Base-by-base conservation (phyloP, 106 monocot genomes). In the Triglochin maritima region DNA sequence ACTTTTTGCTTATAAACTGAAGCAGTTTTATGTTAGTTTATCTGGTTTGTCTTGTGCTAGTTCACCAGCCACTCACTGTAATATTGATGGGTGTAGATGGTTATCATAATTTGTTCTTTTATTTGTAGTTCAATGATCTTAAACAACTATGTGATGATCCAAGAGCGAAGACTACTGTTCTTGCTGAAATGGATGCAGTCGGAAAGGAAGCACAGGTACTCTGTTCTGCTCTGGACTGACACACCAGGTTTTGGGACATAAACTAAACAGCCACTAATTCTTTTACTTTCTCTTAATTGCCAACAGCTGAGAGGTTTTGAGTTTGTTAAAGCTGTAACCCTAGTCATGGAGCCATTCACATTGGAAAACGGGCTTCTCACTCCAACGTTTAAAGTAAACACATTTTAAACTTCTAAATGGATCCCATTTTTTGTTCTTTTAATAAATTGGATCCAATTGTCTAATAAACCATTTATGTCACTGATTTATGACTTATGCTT, bases 281-380 rank as follows among this genome's bases (percentile, higher is more conserved):
- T 43, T 45, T 29, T 29, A 0, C 29, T 29, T 29, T 53, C 3
- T 68, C 4, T n/a, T 7, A 6, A 7, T 48, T 12, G 7, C 2
- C 64, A 48, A 62, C 81, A 98, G 98, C 72, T 98, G 50, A 81
- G 98, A 65, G 88, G 98, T 50, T 98, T 98, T 76, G 98, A 98
- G 71, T 98, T 86, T 69, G 91, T 79, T 44, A 98, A 89, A 88
- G 81, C 91, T 4, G 76, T 98, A 15, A 86, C 83, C 2, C 49
- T 98, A 45, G 84, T 88, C 8, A 10, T 57, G 10, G 98, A 98
- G 60, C 91, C 91, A 50, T 98, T 98, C 77, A 86, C 91, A 46
- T 58, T 88, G 69, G 91, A 98, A 60, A 92, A 92, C 64, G 98
- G 86, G 17, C 88, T 98, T 71, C 84, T 92, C 58, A 91, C 92